Evolutionary conservation across 208 protist species (phyloP).

Genomic region (Trypanosoma brucei): DNA sequence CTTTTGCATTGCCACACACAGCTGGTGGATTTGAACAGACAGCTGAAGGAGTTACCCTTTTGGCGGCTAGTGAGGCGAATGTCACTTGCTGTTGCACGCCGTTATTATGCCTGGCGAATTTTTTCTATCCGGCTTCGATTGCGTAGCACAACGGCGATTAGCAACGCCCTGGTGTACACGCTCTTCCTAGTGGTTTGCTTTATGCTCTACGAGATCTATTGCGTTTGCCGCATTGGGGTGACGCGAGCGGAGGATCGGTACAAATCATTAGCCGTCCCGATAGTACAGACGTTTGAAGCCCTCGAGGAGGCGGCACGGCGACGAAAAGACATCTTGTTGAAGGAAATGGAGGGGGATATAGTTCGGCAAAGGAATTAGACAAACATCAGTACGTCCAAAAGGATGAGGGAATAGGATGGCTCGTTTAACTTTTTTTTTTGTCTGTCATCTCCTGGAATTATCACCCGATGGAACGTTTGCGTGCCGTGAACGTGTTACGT

Average conservation of each 20-base stretch:
- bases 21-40: slow-evolving; percentile 50
- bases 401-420: background rate
- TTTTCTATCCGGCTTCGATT: slow-evolving; percentile 59
- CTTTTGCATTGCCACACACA: slow-evolving; percentile 64
- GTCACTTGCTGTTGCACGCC: slow-evolving; percentile 29
- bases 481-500: too few relatives aligned
- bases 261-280: slow-evolving; percentile 64
- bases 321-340: slow-evolving; percentile 33
- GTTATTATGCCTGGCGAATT: slow-evolving; percentile 58
- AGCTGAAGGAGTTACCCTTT: slow-evolving; percentile 21
- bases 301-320: slow-evolving; percentile 54
- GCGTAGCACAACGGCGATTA: slow-evolving; percentile 55
- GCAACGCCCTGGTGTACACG: slow-evolving; percentile 67
- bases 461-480: too few relatives aligned
- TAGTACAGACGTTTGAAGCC: slow-evolving; percentile 74
- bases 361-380: slow-evolving; percentile 23
- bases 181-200: slow-evolving; percentile 60
- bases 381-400: background rate
- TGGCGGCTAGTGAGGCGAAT: slow-evolving; percentile 31
- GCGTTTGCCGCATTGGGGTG: slow-evolving; percentile 70
- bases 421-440: background rate
- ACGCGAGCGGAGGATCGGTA: slow-evolving; percentile 75
- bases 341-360: slow-evolving; percentile 80
- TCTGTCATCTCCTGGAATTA: too few relatives aligned
- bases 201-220: slow-evolving; percentile 79